Evolutionary conservation across 2,329 filamentous ascomycete species (phyloP), one percentile per base, ranked within the genome.

Genomic region (Aspergillus transmontanensis): DNA sequence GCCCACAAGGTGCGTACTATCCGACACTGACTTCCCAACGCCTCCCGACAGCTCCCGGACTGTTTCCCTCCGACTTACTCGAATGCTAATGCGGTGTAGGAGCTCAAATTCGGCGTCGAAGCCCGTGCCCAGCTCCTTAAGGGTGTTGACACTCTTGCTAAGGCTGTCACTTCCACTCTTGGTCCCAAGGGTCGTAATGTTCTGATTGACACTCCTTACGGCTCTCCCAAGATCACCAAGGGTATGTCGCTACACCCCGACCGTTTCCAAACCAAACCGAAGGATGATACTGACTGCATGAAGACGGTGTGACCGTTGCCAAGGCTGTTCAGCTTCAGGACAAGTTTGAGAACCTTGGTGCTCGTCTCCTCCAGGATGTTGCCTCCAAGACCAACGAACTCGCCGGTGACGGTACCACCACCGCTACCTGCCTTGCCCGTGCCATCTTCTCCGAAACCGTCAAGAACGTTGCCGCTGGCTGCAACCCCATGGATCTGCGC

Each of bases 371-470:
- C 72, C 94, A 98, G 84, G 95, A 99, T 82, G 95, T 99, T 72
- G 95, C 95, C 75, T 95, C 92, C 78, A 99, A 99, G 90, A 99
- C 95, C 78, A 99, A 99, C 86, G 95, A 99, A 85, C 90, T 93
- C 73, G 95, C 95, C 71, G 95, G 95, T 90, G 95, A 99, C 81
- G 95, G 95, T 83, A 99, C 95, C 74, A 99, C 95, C 70, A 97
- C 94, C 70, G 95, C 95, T 69, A 99, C 95, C 68, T 95, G 98
- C 71, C 92, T 99, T 71, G 95, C 93, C 73, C 92, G 93, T 73
- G 92, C 94, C 80, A 99, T 99, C 84, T 99, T 99, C 88, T 96
- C 95, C 81, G 95, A 99, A 87, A 98, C 94, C 60, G 95, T 98
- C 80, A 99, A 99, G 90, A 99, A 99, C 81, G 95, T 99, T 69